These are phyloP conservation scores for Penicillium sp. DNA, from an alignment of 2,329 filamentous ascomycete species.

Conservation along the genomic window DNA sequence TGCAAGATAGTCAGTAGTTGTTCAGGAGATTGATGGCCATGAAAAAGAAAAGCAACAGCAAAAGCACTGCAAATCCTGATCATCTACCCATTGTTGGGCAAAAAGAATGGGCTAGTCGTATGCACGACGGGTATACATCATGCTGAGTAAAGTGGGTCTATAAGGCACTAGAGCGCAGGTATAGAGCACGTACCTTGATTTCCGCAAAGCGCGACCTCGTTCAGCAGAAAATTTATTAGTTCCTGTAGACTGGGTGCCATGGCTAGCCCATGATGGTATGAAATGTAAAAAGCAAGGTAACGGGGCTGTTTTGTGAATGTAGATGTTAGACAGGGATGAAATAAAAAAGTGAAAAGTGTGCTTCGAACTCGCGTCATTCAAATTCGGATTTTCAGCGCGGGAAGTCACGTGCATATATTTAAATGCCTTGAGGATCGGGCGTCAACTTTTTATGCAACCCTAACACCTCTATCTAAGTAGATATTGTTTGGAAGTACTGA, in stretches of 20 bases:
- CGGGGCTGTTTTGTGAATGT: not conserved
- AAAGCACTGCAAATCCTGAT: not conserved
- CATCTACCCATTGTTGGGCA: not conserved
- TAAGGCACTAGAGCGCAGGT: not conserved
- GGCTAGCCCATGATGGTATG: constrained; percentile 6
- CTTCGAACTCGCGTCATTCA: constrained; percentile 30
- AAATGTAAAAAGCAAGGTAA: constrained; percentile 1
- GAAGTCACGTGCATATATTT: not conserved
- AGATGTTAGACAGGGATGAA: constrained; percentile 10
- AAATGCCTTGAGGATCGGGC: not conserved
- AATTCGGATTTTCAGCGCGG: not conserved
- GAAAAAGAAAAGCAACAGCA: not conserved
- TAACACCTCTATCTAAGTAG: too few species aligned
- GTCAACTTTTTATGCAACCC: not conserved
- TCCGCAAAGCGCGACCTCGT: constrained; percentile 56
- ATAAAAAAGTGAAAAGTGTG: constrained; percentile 21
- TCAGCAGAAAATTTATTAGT: constrained; percentile 54
- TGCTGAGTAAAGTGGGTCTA: constrained; percentile 22
- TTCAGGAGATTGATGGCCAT: not conserved
- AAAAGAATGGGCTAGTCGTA: not conserved
- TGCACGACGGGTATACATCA: constrained; percentile 2
- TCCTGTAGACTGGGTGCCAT: constrained; percentile 52
- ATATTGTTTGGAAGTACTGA: too few species aligned
- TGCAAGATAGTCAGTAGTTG: constrained; percentile 22
- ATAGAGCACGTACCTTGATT: constrained; percentile 49